Conservation (phyloP, 768 basidiomycete genomes). For the Mycena vitilis region DNA sequence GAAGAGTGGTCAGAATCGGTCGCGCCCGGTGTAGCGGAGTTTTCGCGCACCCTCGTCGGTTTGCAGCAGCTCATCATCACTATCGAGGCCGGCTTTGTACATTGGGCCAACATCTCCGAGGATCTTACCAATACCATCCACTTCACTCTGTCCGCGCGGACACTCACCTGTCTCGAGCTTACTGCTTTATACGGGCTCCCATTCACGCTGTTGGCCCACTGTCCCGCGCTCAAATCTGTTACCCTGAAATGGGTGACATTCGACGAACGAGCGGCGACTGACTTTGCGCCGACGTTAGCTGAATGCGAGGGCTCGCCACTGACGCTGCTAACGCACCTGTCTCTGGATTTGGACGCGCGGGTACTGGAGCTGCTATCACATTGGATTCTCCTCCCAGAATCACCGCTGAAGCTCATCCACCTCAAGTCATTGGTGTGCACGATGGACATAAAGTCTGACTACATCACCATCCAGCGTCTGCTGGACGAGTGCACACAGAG, state of each 20-base stretch:
- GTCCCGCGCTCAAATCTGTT: slow-evolving; percentile 12
- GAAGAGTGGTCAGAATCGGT: slow-evolving; percentile 1
- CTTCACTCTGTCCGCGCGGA: neutral
- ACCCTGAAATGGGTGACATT: slow-evolving; percentile 29
- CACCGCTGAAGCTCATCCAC: slow-evolving; percentile 20
- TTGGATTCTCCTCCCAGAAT: slow-evolving; percentile 29
- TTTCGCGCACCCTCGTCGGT: slow-evolving; percentile 6
- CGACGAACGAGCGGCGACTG: slow-evolving; percentile 28
- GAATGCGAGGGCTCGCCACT: slow-evolving; percentile 21
- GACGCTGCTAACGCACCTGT: slow-evolving; percentile 13
- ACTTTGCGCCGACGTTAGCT: slow-evolving; percentile 23
- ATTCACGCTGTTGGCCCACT: slow-evolving; percentile 22
- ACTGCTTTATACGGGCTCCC: slow-evolving; percentile 30
- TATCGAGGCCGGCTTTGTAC: slow-evolving; percentile 20
- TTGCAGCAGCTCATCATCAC: slow-evolving; percentile 18
- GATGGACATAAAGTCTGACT: slow-evolving; percentile 2
- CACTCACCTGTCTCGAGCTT: slow-evolving; percentile 23
- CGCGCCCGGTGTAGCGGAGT: slow-evolving; percentile 3
- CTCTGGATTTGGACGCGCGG: slow-evolving; percentile 21
- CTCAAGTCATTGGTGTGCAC: slow-evolving; percentile 18
- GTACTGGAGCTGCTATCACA: slow-evolving; percentile 17
- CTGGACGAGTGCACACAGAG: neutral
- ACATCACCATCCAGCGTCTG: slow-evolving; percentile 2
- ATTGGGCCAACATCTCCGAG: slow-evolving; percentile 28
- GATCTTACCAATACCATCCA: slow-evolving; percentile 7